phyloP scores from a whole-genome alignment of 441 rosid species.

The Euphorbia celastroides region DNA sequence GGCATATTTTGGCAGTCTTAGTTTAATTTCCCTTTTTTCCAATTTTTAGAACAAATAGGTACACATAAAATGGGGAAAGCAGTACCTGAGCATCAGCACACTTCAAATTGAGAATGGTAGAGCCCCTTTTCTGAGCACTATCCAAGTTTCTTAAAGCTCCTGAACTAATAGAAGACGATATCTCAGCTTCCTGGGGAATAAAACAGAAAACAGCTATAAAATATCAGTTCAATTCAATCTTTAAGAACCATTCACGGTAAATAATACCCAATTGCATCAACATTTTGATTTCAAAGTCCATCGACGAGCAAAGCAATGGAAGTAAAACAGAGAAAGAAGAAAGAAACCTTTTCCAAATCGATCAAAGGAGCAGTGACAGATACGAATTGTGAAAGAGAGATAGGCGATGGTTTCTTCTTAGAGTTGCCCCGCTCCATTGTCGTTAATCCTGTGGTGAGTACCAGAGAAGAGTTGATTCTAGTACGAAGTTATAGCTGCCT shows the following conservation, averaged over 20 bases:
- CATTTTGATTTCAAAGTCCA: neutral
- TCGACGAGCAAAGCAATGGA: neutral
- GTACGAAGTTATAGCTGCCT: neutral
- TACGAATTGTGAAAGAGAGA: constrained; percentile 73
- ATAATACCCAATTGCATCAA: neutral
- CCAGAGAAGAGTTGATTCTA: neutral
- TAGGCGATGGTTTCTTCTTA: constrained; percentile 34
- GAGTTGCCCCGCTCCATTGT: constrained; percentile 37
- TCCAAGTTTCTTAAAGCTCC: constrained; percentile 73
- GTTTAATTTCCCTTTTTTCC: neutral
- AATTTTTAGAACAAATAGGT: neutral
- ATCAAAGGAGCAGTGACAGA: constrained; percentile 69
- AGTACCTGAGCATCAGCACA: constrained; percentile 83
- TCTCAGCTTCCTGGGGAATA: constrained; percentile 74
- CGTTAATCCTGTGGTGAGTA: neutral
- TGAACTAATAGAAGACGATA: constrained; percentile 70
- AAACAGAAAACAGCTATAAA: neutral
- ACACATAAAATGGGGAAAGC: neutral
- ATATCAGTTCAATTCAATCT: neutral
- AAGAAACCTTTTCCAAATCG: constrained; percentile 70
- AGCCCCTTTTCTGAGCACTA: constrained; percentile 76
- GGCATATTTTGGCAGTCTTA: neutral
- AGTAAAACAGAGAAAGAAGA: neutral
- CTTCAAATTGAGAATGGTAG: constrained; percentile 78
- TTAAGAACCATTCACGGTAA: neutral